Base-by-base conservation (phyloP, 2,329 filamentous ascomycete species). In the Cladophialophora immunda region DNA sequence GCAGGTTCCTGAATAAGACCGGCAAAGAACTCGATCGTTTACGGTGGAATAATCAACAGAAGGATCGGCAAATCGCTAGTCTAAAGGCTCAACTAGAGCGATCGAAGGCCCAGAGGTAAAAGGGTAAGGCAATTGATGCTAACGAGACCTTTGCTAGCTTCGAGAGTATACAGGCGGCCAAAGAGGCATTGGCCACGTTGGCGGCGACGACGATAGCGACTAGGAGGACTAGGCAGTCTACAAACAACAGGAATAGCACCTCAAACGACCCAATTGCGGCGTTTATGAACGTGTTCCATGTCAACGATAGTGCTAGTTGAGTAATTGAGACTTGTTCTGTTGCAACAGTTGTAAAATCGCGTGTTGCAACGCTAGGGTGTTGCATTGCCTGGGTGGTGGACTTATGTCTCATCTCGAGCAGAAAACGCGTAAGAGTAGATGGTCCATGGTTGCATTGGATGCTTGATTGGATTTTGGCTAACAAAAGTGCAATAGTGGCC, bases 401-500 rank as follows among this genome's bases (percentile, higher is more conserved):
- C 34, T 38, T 41, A 41, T 45, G 9, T 45, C 38, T 45, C n/a
- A 8, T 45, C 15, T 19, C n/a, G 38, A 45, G 38, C 17, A 19
- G 13, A 45, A 13, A 19, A 45, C 19, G 7, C 13, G 3, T 6
- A 34, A 6, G 0, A n/a, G n/a, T n/a, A n/a, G n/a, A 45, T 19
- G 38, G 38, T 15, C 11, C 9, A 50, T 50, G 22, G 45, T 47
- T 62, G n/a, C 54, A 58, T 66, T 62, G 54, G 4, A 50, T 15
- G 9, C 19, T 50, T 50, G 22, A 15, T 50, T 25, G 7, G 4
- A 50, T 50, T 50, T 50, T 38, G 36, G 41, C 30, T 58, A 58
- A 38, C 22, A 34, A 58, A 30, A 25, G 47, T 53, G 58, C 58
- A 61, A 61, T 65, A 53, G 64, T 65, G 68, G 62, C 65, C 68